phyloP scores from a whole-genome alignment of 805 yeast genomes.

The Candida tammaniensis region DNA sequence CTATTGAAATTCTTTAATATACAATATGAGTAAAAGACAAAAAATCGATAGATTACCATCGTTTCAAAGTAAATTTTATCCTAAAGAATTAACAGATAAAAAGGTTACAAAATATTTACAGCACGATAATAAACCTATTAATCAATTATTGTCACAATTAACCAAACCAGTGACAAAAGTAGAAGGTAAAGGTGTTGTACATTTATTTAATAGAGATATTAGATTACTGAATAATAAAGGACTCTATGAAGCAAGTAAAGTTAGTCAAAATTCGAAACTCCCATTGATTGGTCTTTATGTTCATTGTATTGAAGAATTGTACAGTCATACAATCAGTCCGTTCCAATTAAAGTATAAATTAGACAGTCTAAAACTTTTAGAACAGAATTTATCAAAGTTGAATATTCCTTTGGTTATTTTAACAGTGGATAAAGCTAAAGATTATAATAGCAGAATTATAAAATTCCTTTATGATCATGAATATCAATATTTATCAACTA shows the following conservation, averaged over 20 bases:
- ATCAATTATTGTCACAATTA: constrained; percentile 12
- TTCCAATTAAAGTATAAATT: constrained; percentile 40
- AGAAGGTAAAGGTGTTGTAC: constrained; percentile 29
- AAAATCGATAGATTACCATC: constrained; percentile 6
- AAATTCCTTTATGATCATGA: constrained; percentile 23
- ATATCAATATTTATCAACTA: constrained; percentile 29
- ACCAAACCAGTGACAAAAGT: constrained; percentile 2
- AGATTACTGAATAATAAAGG: constrained; percentile 45
- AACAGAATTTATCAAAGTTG: constrained; percentile 23
- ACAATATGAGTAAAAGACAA: constrained; percentile 11
- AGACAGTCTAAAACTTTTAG: constrained; percentile 29
- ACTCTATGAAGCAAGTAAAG: constrained; percentile 31
- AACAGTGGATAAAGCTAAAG: constrained; percentile 30
- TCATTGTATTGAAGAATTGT: constrained; percentile 37
- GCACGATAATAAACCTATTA: constrained; percentile 29
- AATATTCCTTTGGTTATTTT: constrained; percentile 42
- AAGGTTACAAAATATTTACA: constrained; percentile 20
- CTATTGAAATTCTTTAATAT: background rate
- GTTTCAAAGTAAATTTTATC: constrained; percentile 15
- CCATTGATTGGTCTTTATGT: constrained; percentile 43
- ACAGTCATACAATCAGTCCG: constrained; percentile 42
- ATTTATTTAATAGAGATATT: constrained; percentile 49
- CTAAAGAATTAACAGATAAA: constrained; percentile 6
- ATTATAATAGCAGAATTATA: constrained; percentile 20
- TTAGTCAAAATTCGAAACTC: constrained; percentile 24